A percentile compares a stretch with the other conserved stretches of the same genome.
Conservation (phyloP, 2,329 filamentous ascomycete genomes). For the Trichoderma koningii region DNA sequence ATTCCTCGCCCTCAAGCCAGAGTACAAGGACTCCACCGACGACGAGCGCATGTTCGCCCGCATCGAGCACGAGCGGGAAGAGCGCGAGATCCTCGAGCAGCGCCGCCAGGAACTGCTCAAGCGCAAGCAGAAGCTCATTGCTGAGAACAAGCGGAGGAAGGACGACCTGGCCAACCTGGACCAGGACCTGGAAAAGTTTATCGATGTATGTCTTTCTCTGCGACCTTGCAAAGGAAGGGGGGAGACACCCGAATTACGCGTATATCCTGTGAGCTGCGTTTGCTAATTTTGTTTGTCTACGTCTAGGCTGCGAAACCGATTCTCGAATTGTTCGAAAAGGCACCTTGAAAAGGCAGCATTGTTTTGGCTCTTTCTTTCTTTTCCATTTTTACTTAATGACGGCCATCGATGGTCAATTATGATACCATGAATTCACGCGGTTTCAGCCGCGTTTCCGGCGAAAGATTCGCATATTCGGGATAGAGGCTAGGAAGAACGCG, state of each 20-base stretch:
- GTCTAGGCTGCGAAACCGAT: slow-evolving; percentile 81
- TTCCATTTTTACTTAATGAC: neutral
- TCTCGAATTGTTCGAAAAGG: slow-evolving; percentile 81
- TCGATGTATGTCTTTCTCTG: slow-evolving; percentile 63
- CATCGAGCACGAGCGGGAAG: slow-evolving; percentile 85
- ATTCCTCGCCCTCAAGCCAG: slow-evolving; percentile 75
- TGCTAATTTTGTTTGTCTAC: slow-evolving; percentile 30
- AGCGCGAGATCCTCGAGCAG: slow-evolving; percentile 82
- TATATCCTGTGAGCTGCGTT: neutral
- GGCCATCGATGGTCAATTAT: neutral
- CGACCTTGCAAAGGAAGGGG: too few relatives aligned
- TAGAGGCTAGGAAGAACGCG: too few relatives aligned
- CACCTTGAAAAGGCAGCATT: slow-evolving; percentile 44
- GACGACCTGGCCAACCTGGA: slow-evolving; percentile 91
- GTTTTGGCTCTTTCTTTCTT: neutral
- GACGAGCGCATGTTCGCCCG: slow-evolving; percentile 84
- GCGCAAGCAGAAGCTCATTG: slow-evolving; percentile 62
- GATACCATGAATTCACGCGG: neutral
- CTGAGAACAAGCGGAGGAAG: slow-evolving; percentile 85
- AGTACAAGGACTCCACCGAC: slow-evolving; percentile 71
- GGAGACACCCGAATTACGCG: too few relatives aligned
- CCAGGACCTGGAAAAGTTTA: slow-evolving; percentile 89
- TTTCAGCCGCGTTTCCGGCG: neutral
- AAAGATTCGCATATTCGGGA: neutral
- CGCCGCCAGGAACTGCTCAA: slow-evolving; percentile 75